Conservation (phyloP, 2,329 filamentous ascomycete genomes). For the Xylariaceae sp. region DNA sequence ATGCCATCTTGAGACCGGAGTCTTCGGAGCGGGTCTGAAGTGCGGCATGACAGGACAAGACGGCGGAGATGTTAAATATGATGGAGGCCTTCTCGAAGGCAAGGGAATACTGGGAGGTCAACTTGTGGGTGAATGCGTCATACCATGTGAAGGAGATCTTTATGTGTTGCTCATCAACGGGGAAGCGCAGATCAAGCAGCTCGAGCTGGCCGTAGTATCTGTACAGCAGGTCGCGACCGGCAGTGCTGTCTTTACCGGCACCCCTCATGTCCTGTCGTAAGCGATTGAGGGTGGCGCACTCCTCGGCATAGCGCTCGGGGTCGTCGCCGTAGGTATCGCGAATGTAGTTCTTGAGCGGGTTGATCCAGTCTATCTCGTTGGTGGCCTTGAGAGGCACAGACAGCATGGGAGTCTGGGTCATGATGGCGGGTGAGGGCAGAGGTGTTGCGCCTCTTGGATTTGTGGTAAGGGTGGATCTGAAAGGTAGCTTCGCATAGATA, state of each 20-base stretch:
- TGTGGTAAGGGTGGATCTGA: too few relatives aligned
- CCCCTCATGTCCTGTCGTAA: slow-evolving; percentile 98
- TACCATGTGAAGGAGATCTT: slow-evolving; percentile 98
- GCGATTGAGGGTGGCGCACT: slow-evolving; percentile 90
- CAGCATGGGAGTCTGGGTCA: slow-evolving; percentile 91
- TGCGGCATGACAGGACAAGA: slow-evolving; percentile 92
- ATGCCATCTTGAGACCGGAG: slow-evolving; percentile 88
- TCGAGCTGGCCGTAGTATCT: slow-evolving; percentile 97
- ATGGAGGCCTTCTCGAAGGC: slow-evolving; percentile 98
- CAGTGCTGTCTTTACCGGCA: slow-evolving; percentile 92
- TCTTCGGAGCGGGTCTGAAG: slow-evolving; percentile 91
- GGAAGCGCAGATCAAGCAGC: slow-evolving; percentile 88
- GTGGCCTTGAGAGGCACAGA: slow-evolving; percentile 89
- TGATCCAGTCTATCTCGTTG: slow-evolving; percentile 97
- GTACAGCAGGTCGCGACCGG: slow-evolving; percentile 88
- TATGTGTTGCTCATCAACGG: slow-evolving; percentile 97
- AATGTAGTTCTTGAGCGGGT: slow-evolving; percentile 89
- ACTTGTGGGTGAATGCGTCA: slow-evolving; percentile 98
- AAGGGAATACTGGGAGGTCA: slow-evolving; percentile 93
- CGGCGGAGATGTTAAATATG: slow-evolving; percentile 98
- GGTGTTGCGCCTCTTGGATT: slow-evolving; percentile 14
- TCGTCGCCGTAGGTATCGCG: slow-evolving; percentile 92
- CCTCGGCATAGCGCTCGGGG: slow-evolving; percentile 90
- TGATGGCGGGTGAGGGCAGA: slow-evolving; percentile 32
- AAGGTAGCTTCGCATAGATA: slow-evolving; percentile 15